Evolutionary conservation across 2,329 filamentous ascomycete genomes (phyloP).

Genomic region (Pseudopithomyces maydicus): DNA sequence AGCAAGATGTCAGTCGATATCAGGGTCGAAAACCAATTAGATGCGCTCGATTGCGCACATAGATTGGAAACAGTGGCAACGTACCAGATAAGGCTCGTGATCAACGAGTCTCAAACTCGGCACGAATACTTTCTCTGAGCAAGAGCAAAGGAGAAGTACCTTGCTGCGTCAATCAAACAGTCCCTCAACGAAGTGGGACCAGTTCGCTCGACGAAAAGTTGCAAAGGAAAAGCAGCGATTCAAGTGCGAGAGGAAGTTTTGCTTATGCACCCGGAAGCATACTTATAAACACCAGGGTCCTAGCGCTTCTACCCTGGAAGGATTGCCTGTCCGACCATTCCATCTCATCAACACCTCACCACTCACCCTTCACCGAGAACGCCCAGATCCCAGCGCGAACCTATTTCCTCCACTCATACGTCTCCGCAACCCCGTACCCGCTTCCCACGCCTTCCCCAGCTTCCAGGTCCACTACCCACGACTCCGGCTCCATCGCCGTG

Average conservation of each 20-base stretch:
- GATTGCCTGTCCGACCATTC: background rate
- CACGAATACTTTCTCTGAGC: background rate
- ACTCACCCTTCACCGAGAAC: background rate
- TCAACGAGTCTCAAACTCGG: background rate
- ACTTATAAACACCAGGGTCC: conserved; percentile 3
- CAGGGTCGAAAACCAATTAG: background rate
- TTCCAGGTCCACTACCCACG: background rate
- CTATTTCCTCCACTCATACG: conserved; percentile 15
- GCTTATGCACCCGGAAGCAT: background rate
- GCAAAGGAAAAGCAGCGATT: background rate
- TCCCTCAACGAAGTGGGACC: conserved; percentile 2
- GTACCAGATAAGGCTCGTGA: background rate
- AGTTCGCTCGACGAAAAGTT: background rate
- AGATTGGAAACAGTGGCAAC: no score
- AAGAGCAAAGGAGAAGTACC: background rate
- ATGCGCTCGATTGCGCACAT: background rate
- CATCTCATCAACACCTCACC: background rate
- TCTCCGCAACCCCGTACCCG: background rate
- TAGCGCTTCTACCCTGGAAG: conserved; percentile 1
- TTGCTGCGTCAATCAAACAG: background rate
- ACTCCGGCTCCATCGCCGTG: background rate
- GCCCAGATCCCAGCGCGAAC: background rate
- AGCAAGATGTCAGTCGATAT: background rate
- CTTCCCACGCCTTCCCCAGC: background rate
- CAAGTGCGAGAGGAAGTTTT: background rate